These are phyloP conservation scores for Fagus crenata DNA, from an alignment of 306 rosid species.

Conservation along the genomic window DNA sequence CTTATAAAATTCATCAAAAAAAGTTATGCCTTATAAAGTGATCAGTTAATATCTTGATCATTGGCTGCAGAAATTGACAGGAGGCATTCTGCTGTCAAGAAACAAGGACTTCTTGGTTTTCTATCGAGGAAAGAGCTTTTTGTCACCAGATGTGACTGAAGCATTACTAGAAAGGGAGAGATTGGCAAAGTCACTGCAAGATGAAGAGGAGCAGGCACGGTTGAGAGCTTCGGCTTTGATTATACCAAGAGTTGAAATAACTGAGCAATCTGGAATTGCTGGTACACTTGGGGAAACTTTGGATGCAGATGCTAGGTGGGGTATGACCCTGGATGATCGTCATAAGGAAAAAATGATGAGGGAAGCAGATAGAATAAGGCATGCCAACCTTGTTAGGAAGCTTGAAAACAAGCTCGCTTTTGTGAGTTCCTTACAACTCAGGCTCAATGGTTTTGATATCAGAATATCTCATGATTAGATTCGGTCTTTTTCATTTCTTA, in stretches of 20 bases:
- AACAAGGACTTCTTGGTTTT: constrained; percentile 95
- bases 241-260: constrained; percentile 39
- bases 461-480: constrained; percentile 7
- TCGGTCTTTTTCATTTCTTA: constrained; percentile 1
- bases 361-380: constrained; percentile 64
- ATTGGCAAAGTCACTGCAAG: constrained; percentile 71
- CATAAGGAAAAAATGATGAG: constrained; percentile 63
- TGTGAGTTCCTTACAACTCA: constrained; percentile 54
- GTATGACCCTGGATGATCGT: constrained; percentile 56
- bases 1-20: too few relatives aligned
- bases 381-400: constrained; percentile 59
- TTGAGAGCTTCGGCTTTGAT: constrained; percentile 75
- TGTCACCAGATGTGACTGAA: constrained; percentile 73
- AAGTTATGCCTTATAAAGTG: constrained; percentile 18
- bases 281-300: constrained; percentile 92
- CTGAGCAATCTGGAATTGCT: constrained; percentile 57
- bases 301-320: constrained; percentile 96
- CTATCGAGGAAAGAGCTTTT: constrained; percentile 82
- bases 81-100: constrained; percentile 79
- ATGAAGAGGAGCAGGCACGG: constrained; percentile 93
- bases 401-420: constrained; percentile 71
- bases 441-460: constrained; percentile 12
- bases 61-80: constrained; percentile 78
- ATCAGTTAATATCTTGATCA: constrained; percentile 21
- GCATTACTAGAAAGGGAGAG: constrained; percentile 84